phyloP scores from a whole-genome alignment of 371 early-diverging fungal species.

The Choanephora cucurbitarum region DNA sequence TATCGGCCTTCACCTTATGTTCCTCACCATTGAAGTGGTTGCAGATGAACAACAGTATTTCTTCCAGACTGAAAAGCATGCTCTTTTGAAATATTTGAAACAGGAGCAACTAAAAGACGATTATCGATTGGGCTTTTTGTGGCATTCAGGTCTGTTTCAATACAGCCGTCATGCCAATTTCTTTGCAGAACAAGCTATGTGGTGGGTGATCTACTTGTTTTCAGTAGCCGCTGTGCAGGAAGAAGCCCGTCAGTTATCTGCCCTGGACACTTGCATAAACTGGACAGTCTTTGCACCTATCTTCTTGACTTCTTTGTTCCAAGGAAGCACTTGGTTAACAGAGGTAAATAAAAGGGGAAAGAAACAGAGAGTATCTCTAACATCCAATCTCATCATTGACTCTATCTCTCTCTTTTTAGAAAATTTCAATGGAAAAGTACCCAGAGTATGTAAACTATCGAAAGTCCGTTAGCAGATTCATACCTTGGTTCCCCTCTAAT shows the following conservation, averaged over 20 bases:
- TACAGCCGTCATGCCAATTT: slow-evolving; percentile 86
- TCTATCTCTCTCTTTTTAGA: slow-evolving; percentile 25
- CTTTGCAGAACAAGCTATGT: slow-evolving; percentile 72
- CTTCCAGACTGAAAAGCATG: slow-evolving; percentile 73
- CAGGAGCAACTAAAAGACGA: slow-evolving; percentile 38
- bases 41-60: slow-evolving; percentile 87
- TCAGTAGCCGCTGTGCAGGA: slow-evolving; percentile 50
- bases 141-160: slow-evolving; percentile 67
- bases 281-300: slow-evolving; percentile 63
- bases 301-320: slow-evolving; percentile 68
- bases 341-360: too few species aligned
- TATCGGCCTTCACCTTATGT: slow-evolving; percentile 40
- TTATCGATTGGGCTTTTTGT: slow-evolving; percentile 69
- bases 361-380: too few species aligned
- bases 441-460: slow-evolving; percentile 73
- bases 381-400: too few species aligned
- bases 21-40: slow-evolving; percentile 60
- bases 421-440: slow-evolving; percentile 69
- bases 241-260: slow-evolving; percentile 1
- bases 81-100: slow-evolving; percentile 33
- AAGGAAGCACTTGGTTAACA: slow-evolving; percentile 73
- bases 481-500: slow-evolving; percentile 56
- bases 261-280: slow-evolving; percentile 41
- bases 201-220: slow-evolving; percentile 69
- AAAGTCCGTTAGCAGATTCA: slow-evolving; percentile 57